Conservation (phyloP, 164 flowering plant genomes). For the Echeveria elegans region DNA sequence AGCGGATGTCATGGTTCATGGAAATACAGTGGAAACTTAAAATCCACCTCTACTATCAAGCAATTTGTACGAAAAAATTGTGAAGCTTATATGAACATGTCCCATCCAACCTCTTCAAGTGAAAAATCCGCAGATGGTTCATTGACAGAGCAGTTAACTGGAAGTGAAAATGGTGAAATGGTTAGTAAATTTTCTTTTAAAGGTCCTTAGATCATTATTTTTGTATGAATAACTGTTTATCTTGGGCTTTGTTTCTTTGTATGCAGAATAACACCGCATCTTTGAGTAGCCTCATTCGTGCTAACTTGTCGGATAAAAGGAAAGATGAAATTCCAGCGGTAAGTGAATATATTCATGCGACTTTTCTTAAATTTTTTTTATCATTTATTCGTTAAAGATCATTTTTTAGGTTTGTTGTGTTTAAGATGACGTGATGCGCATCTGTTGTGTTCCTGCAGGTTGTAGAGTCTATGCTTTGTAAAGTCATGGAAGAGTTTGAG, state of each 20-base stretch:
- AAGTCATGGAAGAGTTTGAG: conserved; percentile 81
- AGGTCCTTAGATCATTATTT: background rate
- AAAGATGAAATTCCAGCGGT: conserved; percentile 89
- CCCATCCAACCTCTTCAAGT: conserved; percentile 36
- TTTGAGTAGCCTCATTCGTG: conserved; percentile 49
- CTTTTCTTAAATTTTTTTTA: background rate
- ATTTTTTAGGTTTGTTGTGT: background rate
- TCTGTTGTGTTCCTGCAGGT: conserved; percentile 34
- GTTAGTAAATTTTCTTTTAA: conserved; percentile 36
- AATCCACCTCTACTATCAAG: conserved; percentile 39
- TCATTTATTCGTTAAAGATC: background rate
- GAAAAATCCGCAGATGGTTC: conserved; percentile 28
- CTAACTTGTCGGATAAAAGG: conserved; percentile 56
- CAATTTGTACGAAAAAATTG: conserved; percentile 50
- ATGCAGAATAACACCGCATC: conserved; percentile 43
- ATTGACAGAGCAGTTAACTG: conserved; percentile 11
- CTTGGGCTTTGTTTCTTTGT: conserved; percentile 6
- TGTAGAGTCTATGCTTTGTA: conserved; percentile 69
- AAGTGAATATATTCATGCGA: conserved; percentile 10
- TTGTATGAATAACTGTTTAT: background rate
- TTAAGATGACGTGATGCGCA: background rate
- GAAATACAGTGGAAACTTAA: conserved; percentile 45
- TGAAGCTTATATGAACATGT: conserved; percentile 57
- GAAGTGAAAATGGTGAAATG: conserved; percentile 42
- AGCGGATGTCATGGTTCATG: conserved; percentile 39